Base-by-base conservation (phyloP, 176 grass and related monocot species). In the Saccharum officinarum region DNA sequence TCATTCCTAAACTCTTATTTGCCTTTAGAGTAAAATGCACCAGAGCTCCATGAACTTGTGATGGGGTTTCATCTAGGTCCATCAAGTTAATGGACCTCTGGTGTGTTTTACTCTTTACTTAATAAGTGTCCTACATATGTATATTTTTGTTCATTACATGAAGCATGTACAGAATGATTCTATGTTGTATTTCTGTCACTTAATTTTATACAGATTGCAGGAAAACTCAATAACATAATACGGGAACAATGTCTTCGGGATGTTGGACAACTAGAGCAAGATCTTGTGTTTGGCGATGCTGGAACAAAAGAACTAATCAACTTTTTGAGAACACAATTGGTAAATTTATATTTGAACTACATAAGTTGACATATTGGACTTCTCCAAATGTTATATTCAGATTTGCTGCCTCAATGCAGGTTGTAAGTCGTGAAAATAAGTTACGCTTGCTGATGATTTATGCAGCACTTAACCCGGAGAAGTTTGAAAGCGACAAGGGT, bases 361-460 rank as follows among this genome's bases (percentile, higher is more conserved):
- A 55, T 77, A 72, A 17, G 57, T 69, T 80, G 8, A 63, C 1
- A 49, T 77, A 46, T 61, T 84, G 50, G 62, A 37, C 23, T 62
- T 68, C 10, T 39, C 25, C n/a, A 22, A 39, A 80, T 77, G 13
- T 44, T 73, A 30, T 87, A 69, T 84, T 91, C 62, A 60, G 68
- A 88, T 91, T 90, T 69, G 52, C 28, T 88, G 54, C 68, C 49
- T 90, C 63, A 71, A 36, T 94, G 88, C 89, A 96, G 97, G 90
- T 89, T 88, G 77, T 85, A 57, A 94, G 86, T 87, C 93, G 84
- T 79, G 97, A 99, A 87, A 92, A 89, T 83, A 99, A 94, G 84
- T 88, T 99, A 67, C 93, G 97, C 66, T 76, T 99, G 73, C 83
- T 99, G 69, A 95, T 99, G 97, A 96, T 95, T 84, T 95, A 98